phyloP scores from a whole-genome alignment of 2,329 filamentous ascomycete species.

The Talaromyces sp. region DNA sequence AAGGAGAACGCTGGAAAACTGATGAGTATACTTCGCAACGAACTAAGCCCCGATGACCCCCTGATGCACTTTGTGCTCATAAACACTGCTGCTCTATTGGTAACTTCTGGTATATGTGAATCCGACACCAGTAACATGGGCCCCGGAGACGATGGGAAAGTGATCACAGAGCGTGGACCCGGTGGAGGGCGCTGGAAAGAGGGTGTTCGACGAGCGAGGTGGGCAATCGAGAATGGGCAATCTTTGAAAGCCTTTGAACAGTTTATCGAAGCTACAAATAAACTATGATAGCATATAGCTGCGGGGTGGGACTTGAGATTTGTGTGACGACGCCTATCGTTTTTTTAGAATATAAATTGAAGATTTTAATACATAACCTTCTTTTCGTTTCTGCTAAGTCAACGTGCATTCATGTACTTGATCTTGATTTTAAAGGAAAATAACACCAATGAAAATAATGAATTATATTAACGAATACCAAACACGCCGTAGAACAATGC shows the following conservation, averaged over 20 bases:
- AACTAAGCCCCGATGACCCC: slow-evolving; percentile 70
- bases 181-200: slow-evolving; percentile 92
- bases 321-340: background rate
- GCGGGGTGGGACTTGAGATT: background rate
- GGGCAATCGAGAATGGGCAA: slow-evolving; percentile 80
- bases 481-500: slow-evolving; percentile 11
- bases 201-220: slow-evolving; percentile 77
- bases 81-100: slow-evolving; percentile 85
- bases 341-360: background rate
- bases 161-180: slow-evolving; percentile 76
- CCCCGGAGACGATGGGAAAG: slow-evolving; percentile 70
- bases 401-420: background rate
- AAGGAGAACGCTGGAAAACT: slow-evolving; percentile 83
- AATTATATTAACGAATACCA: background rate
- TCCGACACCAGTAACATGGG: slow-evolving; percentile 76
- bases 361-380: background rate
- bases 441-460: background rate
- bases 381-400: background rate
- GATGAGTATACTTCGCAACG: slow-evolving; percentile 66
- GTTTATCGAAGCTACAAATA: slow-evolving; percentile 80
- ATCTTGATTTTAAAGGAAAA: background rate
- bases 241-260: slow-evolving; percentile 76
- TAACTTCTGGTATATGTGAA: slow-evolving; percentile 81
- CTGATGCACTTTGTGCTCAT: slow-evolving; percentile 91
- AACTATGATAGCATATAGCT: slow-evolving; percentile 18